These are phyloP conservation scores for Madurella mycetomatis DNA, from an alignment of 2,329 filamentous ascomycete species.

Conservation along the genomic window DNA sequence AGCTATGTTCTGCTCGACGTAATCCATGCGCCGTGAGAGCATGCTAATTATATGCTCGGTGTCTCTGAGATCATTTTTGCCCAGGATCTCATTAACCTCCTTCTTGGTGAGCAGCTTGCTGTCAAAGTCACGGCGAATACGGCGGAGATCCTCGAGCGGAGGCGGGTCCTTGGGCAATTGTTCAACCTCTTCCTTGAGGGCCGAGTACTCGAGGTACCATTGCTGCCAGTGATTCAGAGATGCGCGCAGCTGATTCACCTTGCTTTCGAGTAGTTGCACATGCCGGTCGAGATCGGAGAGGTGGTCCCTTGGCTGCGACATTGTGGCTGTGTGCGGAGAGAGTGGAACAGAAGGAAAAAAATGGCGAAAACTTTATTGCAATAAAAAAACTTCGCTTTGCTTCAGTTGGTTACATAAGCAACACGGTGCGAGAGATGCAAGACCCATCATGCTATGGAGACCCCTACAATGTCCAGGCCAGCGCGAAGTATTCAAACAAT, in stretches of 20 bases:
- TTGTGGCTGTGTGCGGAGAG: constrained; percentile 21
- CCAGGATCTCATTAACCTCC: constrained; percentile 50
- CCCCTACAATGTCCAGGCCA: neutral
- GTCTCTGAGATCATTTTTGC: constrained; percentile 42
- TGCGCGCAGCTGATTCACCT: constrained; percentile 66
- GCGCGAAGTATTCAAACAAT: too few relatives aligned
- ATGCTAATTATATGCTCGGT: constrained; percentile 62
- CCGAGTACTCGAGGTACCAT: constrained; percentile 89
- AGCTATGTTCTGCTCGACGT: constrained; percentile 76
- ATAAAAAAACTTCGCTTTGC: neutral
- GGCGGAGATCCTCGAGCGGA: constrained; percentile 52
- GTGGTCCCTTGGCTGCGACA: constrained; percentile 44
- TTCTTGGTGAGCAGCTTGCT: constrained; percentile 59
- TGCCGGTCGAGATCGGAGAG: constrained; percentile 71
- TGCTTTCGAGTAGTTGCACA: constrained; percentile 69
- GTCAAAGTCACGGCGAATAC: constrained; percentile 55
- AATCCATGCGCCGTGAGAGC: constrained; percentile 76
- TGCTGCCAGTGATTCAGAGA: constrained; percentile 83
- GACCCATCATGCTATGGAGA: neutral
- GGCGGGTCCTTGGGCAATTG: constrained; percentile 41
- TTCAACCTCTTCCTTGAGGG: constrained; percentile 75
- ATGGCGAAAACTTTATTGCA: neutral
- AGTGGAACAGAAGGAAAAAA: neutral
- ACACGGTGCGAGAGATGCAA: neutral
- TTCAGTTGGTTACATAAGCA: constrained; percentile 1